These are phyloP conservation scores for Aspergillus novoparasiticus DNA, from an alignment of 2,329 filamentous ascomycete species.

Conservation along the genomic window DNA sequence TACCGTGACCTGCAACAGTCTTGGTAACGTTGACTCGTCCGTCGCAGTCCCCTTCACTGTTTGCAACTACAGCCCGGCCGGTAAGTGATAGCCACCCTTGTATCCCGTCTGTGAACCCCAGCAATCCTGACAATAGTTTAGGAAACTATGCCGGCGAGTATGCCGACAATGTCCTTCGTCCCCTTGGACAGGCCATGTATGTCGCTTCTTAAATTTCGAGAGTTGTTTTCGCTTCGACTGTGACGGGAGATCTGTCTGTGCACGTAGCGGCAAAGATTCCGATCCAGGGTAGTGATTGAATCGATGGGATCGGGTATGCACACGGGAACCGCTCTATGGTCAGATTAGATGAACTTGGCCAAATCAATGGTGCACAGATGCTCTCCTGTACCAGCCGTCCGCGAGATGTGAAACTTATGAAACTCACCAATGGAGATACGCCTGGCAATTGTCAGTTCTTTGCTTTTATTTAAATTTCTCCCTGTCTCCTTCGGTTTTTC, in stretches of 20 bases:
- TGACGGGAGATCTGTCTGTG: constrained; percentile 4
- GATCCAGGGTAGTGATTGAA: constrained; percentile 1
- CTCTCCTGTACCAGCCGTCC: constrained; percentile 5
- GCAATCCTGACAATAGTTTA: constrained; percentile 33
- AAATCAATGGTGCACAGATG: constrained; percentile 1
- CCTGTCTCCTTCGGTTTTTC: neutral
- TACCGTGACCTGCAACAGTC: constrained; percentile 48
- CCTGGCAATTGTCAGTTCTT: constrained; percentile 19
- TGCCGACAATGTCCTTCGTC: constrained; percentile 52
- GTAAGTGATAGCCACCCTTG: constrained; percentile 51
- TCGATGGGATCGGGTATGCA: neutral
- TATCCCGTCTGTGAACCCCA: no score
- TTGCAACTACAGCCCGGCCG: constrained; percentile 80
- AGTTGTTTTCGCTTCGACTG: constrained; percentile 8
- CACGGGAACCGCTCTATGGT: constrained; percentile 1
- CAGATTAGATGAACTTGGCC: neutral
- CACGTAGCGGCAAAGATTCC: constrained; percentile 3
- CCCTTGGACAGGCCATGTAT: constrained; percentile 42
- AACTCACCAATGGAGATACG: constrained; percentile 12
- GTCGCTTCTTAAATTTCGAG: constrained; percentile 29
- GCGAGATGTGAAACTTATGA: constrained; percentile 9
- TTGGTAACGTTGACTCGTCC: constrained; percentile 45
- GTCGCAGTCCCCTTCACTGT: constrained; percentile 71
- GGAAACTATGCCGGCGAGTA: constrained; percentile 61
- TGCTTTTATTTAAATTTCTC: constrained; percentile 10